phyloP scores from a whole-genome alignment of 306 rosid genomes.

The Hippophae tibetana region DNA sequence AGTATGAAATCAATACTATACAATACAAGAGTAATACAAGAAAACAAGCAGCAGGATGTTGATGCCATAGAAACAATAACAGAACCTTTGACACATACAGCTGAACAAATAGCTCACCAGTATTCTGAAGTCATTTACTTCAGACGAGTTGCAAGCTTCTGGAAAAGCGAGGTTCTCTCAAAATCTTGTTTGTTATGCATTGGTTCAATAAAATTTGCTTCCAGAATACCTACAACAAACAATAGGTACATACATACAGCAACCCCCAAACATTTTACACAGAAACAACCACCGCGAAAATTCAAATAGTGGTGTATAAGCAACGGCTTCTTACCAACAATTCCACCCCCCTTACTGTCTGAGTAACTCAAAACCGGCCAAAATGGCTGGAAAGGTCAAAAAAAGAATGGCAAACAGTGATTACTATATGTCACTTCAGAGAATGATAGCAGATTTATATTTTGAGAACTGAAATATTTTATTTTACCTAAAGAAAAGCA shows the following conservation, averaged over 20 bases:
- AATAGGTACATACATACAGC: neutral
- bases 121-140: constrained; percentile 86
- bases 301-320: neutral
- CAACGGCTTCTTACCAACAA: constrained; percentile 58
- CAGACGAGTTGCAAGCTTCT: constrained; percentile 78
- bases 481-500: too few relatives aligned
- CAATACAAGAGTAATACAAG: neutral
- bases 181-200: constrained; percentile 94
- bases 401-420: constrained; percentile 6
- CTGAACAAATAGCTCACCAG: constrained; percentile 40
- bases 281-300: neutral
- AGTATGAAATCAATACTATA: neutral
- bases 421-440: neutral
- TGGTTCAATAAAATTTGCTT: constrained; percentile 84
- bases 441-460: neutral
- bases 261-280: constrained; percentile 2
- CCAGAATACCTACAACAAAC: constrained; percentile 49
- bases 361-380: constrained; percentile 68
- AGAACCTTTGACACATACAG: neutral
- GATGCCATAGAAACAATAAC: neutral
- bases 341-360: constrained; percentile 72
- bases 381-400: constrained; percentile 59
- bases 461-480: neutral
- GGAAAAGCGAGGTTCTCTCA: constrained; percentile 79
- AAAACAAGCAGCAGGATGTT: neutral